These are phyloP conservation scores for Leptomonas pyrrhocoris DNA, from an alignment of 208 protist species.

Conservation along the genomic window DNA sequence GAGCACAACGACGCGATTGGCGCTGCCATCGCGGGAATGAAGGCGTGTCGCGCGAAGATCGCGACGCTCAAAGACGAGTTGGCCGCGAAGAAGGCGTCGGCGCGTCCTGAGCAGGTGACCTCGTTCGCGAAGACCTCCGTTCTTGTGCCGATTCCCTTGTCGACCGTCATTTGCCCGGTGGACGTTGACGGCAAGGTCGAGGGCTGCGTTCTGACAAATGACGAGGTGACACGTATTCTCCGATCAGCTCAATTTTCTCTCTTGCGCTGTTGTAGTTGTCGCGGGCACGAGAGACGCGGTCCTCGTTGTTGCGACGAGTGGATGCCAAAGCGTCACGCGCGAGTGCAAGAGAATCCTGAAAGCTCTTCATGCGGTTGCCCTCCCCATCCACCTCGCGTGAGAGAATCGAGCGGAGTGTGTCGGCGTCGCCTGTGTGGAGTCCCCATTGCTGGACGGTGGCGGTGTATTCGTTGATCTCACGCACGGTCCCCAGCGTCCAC, in stretches of 20 bases:
- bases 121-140: slow-evolving; percentile 68
- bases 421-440: slow-evolving; percentile 46
- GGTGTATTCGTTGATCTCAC: slow-evolving; percentile 38
- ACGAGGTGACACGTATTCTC: slow-evolving; percentile 54
- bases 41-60: slow-evolving; percentile 64
- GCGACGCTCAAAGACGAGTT: slow-evolving; percentile 69
- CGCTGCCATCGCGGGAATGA: slow-evolving; percentile 60
- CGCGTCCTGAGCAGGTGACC: slow-evolving; percentile 43
- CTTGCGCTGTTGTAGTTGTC: slow-evolving; percentile 44
- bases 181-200: slow-evolving; percentile 41
- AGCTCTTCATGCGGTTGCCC: slow-evolving; percentile 46
- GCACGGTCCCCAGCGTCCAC: slow-evolving; percentile 68
- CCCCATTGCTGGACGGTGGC: slow-evolving; percentile 64
- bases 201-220: slow-evolving; percentile 62
- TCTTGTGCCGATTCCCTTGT: slow-evolving; percentile 49
- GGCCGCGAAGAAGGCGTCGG: slow-evolving; percentile 28
- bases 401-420: slow-evolving; percentile 55
- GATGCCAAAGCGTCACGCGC: slow-evolving; percentile 56
- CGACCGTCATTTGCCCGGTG: slow-evolving; percentile 60
- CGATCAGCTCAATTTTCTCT: slow-evolving; percentile 30
- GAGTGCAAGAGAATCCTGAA: slow-evolving; percentile 51
- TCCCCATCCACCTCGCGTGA: slow-evolving; percentile 56
- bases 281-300: slow-evolving; percentile 48
- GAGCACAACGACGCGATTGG: slow-evolving; percentile 67
- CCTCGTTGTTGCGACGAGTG: slow-evolving; percentile 71